phyloP scores from a whole-genome alignment of 495 filamentous ascomycete genomes.

The Cetradonia linearis region DNA sequence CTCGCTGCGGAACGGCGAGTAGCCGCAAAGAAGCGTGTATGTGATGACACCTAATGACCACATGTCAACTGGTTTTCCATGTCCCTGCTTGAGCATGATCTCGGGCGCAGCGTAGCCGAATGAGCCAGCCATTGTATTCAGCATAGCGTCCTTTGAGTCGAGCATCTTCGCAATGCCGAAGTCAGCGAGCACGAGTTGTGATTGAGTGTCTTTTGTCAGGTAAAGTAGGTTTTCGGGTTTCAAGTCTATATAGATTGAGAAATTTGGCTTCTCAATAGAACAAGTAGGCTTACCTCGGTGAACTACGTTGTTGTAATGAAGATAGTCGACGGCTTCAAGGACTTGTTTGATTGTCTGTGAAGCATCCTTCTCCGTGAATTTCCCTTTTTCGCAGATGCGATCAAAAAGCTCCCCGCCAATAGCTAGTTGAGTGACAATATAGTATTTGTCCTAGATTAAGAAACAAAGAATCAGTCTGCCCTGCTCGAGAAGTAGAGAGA shows the following conservation, averaged over 20 bases:
- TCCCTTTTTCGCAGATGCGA: conserved; percentile 94
- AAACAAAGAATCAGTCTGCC: not conserved
- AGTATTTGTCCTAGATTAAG: conserved; percentile 82
- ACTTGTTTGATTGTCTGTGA: conserved; percentile 95
- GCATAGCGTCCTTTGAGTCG: conserved; percentile 74
- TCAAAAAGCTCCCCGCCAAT: conserved; percentile 97
- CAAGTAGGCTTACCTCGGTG: conserved; percentile 61
- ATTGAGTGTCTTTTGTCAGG: conserved; percentile 62
- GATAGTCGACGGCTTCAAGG: conserved; percentile 85
- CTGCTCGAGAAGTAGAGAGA: not conserved
- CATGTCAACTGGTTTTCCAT: conserved; percentile 99
- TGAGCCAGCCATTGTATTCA: conserved; percentile 97
- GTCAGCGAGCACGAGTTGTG: conserved; percentile 85
- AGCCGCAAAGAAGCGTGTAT: conserved; percentile 97
- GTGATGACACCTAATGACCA: conserved; percentile 99
- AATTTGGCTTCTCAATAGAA: not conserved
- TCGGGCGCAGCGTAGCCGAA: conserved; percentile 98
- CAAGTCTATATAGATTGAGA: conserved; percentile 52
- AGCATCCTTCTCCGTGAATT: conserved; percentile 98
- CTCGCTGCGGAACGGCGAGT: conserved; percentile 95
- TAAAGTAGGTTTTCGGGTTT: conserved; percentile 99
- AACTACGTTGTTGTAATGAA: conserved; percentile 91
- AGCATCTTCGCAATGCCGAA: conserved; percentile 99
- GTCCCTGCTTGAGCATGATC: conserved; percentile 95
- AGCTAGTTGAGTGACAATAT: conserved; percentile 96